Conservation (phyloP, 2,329 filamentous ascomycete species). For the Trichoderma sp. region DNA sequence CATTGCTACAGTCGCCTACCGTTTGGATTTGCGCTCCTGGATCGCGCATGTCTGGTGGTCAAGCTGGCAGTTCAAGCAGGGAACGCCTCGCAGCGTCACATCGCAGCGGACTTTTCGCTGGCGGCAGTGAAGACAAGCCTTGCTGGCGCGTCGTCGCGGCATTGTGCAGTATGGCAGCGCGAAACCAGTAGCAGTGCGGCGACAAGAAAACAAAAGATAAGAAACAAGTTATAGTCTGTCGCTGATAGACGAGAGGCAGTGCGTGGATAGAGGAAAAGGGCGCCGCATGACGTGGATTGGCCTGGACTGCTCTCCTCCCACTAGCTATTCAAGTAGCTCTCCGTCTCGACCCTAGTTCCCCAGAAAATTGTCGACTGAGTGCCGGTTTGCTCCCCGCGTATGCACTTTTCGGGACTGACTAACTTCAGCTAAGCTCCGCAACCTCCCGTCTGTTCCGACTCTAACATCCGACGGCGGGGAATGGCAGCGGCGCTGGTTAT, state of each 20-base stretch:
- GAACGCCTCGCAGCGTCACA: constrained; percentile 28
- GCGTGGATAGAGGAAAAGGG: neutral
- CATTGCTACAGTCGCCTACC: constrained; percentile 7
- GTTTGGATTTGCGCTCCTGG: constrained; percentile 16
- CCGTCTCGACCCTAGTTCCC: constrained; percentile 1
- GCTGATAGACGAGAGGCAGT: neutral
- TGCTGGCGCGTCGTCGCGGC: constrained; percentile 26
- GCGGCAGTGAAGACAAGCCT: constrained; percentile 24
- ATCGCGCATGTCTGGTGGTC: constrained; percentile 28
- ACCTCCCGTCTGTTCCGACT: constrained; percentile 11
- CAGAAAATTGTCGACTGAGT: neutral
- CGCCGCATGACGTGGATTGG: neutral
- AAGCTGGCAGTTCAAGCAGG: constrained; percentile 31
- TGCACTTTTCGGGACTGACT: constrained; percentile 8
- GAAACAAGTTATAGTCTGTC: neutral
- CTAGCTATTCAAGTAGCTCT: constrained; percentile 1
- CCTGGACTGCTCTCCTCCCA: neutral
- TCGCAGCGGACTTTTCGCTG: constrained; percentile 31
- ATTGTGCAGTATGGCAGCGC: neutral
- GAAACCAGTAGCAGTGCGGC: neutral
- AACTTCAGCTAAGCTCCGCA: constrained; percentile 10
- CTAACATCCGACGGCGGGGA: neutral
- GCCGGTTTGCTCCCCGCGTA: constrained; percentile 13
- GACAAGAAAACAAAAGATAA: neutral
- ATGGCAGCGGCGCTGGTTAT: neutral